Base-by-base conservation (phyloP, 225 moss, liverwort and hornwort genomes). In the Marchantia paleacea region DNA sequence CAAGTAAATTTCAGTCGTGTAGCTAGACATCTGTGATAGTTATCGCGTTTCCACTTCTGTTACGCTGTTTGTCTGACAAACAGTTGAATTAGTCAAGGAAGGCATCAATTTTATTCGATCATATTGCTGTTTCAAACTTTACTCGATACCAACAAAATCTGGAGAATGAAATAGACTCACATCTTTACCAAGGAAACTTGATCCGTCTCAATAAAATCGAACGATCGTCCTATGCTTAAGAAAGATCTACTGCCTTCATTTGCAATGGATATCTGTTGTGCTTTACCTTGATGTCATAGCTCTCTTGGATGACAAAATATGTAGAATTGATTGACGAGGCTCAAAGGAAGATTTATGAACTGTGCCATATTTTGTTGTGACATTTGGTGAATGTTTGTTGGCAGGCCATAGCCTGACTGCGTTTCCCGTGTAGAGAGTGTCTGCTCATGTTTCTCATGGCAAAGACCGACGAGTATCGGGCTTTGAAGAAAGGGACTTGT, bases 361-460 rank as follows among this genome's bases (percentile, higher is more conserved):
- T 15, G 2, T 16, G 0, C 0, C 74, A 8, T 15, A 73, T 29
- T 54, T 25, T 22, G 49, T 52, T 15, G 13, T 74, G 55, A 74
- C 55, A 25, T 74, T 29, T 74, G 24, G 13, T 55, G 54, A 53
- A 29, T 29, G 29, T 10, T 55, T 63, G 10, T 25, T 12, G 6
- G 62, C 52, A 77, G 77, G 28, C 60, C 22, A 8, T 10, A 24
- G 3, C 20, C 22, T 19, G 48, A 61, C 12, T 11, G 31, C 63
- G 25, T n/a, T 74, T 63, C 48, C 30, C 39, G 20, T 10, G 50
- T 72, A 58, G n/a, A 26, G 50, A 39, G 60, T 61, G 28, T 77
- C 15, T 77, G 78, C 68, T 76, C 29, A 78, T 78, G 78, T 50
- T 67, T 51, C 68, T 78, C 28, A 78, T 78, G 78, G 78, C 50